Conservation (phyloP, 192 early-diverging fungal genomes). For the Backusella westeae region DNA sequence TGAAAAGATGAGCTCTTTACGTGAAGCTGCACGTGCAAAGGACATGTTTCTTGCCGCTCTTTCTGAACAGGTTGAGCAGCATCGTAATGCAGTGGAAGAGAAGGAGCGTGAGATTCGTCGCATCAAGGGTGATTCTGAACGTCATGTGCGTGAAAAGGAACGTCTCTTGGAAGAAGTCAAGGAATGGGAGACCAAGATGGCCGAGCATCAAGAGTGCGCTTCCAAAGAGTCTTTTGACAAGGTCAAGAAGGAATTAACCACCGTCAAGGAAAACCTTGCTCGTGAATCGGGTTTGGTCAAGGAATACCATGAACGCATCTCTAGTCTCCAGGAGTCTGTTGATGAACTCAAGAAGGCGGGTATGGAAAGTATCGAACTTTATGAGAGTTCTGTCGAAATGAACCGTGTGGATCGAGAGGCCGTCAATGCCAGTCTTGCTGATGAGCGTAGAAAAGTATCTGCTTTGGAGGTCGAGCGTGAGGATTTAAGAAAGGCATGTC, state of each 20-base stretch:
- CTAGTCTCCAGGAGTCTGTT: conserved; percentile 26
- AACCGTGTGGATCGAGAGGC: conserved; percentile 39
- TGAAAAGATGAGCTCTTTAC: conserved; percentile 36
- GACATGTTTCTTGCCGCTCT: conserved; percentile 37
- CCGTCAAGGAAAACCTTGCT: conserved; percentile 18
- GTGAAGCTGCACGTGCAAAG: conserved; percentile 38
- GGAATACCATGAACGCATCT: conserved; percentile 18
- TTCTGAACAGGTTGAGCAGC: conserved; percentile 35
- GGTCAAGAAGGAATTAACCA: conserved; percentile 20
- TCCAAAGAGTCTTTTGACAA: conserved; percentile 27
- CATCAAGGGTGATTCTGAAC: conserved; percentile 25
- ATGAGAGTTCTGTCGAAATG: conserved; percentile 39
- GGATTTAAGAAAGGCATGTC: conserved; percentile 38
- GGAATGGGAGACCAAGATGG: conserved; percentile 20
- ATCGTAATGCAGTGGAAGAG: conserved; percentile 36
- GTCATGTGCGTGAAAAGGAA: conserved; percentile 31
- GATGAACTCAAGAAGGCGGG: conserved; percentile 43
- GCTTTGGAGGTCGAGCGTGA: conserved; percentile 32
- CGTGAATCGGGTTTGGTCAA: conserved; percentile 16
- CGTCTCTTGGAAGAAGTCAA: conserved; percentile 22
- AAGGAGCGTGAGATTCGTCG: conserved; percentile 38
- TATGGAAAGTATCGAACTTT: conserved; percentile 45
- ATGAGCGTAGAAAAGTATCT: conserved; percentile 31
- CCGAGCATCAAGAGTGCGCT: conserved; percentile 16
- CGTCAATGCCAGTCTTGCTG: conserved; percentile 25